Base-by-base conservation (phyloP, 352 stramenopile genomes). In the Saprolegnia parasitica region DNA sequence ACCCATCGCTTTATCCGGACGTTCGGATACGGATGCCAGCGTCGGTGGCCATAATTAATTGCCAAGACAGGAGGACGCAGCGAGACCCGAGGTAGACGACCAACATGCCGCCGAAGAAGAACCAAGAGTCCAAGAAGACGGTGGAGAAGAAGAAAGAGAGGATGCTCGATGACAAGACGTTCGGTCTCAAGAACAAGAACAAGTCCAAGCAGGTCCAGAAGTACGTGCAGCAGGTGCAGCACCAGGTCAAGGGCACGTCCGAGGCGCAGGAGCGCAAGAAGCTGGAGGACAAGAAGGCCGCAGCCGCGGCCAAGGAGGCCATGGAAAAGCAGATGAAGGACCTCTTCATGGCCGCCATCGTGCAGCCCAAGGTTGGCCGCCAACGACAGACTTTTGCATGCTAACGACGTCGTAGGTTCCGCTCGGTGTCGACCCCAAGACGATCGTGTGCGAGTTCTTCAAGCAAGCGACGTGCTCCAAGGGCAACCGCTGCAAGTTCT, bases 111-210 rank as follows among this genome's bases (percentile, higher is more conserved):
- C 87, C 86, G 32, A 95, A 93, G 78, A 90, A 93, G 77, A 74
- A 49, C 42, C 52, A 60, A 45, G 68, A 54, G 49, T 90, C 83
- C n/a, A 96, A 94, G 75, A 97, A 97, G 78, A 77, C 76, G 21
- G 78, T 89, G 35, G 80, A 96, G 79, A 96, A 97, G 79, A 88
- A 94, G 75, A 91, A 96, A 72, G 88, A 96, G 20, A 97, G 98
- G 81, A 72, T 84, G 21, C 75, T 99, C 45, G 97, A 99, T 73
- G 97, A 99, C 81, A 98, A 98, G 81, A 99, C 97, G 18, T 99
- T 99, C 73, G 97, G 97, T 29, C 82, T 99, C 26, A 99, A 99
- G 81, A 99, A 99, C 85, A 99, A 99, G 78, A 99, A 99, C 78
- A 99, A 99, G 82, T 95, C 80, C 74, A 97, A 97, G 71, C 97